Conservation (phyloP, 257 asterid genomes). For the Jacaranda copaia region DNA sequence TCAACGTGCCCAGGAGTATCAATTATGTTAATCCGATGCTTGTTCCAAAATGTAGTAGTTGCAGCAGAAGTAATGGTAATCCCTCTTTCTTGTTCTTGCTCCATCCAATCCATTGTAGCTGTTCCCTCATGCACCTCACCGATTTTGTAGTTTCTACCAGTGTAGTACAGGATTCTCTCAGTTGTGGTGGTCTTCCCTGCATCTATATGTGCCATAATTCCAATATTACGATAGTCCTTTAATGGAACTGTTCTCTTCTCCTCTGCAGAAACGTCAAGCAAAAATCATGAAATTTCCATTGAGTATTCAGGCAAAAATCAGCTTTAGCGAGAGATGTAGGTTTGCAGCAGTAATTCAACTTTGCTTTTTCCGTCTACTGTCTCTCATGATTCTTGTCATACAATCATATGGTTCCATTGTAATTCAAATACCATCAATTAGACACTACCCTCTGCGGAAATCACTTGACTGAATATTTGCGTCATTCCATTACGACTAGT, state of each 20-base stretch:
- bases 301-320: slow-evolving; percentile 11
- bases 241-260: slow-evolving; percentile 79
- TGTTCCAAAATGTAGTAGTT: slow-evolving; percentile 92
- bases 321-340: not conserved
- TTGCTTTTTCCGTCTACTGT: not conserved
- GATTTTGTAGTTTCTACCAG: slow-evolving; percentile 93
- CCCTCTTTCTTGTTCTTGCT: slow-evolving; percentile 98
- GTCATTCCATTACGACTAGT: not conserved
- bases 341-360: not conserved
- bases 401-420: slow-evolving; percentile 4
- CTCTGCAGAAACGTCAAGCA: slow-evolving; percentile 50
- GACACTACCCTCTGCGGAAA: not conserved
- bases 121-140: slow-evolving; percentile 99
- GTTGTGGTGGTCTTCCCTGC: slow-evolving; percentile 99
- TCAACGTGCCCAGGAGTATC: slow-evolving; percentile 99
- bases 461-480: slow-evolving; percentile 2
- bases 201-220: slow-evolving; percentile 98
- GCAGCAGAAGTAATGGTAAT: slow-evolving; percentile 97
- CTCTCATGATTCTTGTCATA: not conserved
- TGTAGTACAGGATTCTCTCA: slow-evolving; percentile 82
- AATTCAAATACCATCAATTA: not conserved
- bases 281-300: not conserved
- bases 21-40: slow-evolving; percentile 93
- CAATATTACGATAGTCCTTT: slow-evolving; percentile 90
- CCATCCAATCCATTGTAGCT: slow-evolving; percentile 99